These are phyloP conservation scores for Rubroboletus pulcherrimus DNA, from an alignment of 768 basidiomycete species.

Conservation along the genomic window DNA sequence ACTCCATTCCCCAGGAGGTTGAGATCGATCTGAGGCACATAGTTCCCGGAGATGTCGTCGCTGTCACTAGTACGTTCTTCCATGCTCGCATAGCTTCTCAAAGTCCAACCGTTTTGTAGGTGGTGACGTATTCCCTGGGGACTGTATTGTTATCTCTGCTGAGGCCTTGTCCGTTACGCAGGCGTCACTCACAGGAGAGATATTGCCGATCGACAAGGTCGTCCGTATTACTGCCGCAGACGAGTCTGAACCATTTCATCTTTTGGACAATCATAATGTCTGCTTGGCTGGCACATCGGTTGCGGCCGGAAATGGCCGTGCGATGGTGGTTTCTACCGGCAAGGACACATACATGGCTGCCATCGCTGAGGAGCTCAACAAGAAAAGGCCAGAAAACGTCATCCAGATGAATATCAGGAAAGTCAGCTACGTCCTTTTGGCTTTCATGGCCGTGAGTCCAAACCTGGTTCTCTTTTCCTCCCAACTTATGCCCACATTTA, in stretches of 20 bases:
- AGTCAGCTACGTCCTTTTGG: constrained; percentile 31
- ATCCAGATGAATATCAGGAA: constrained; percentile 33
- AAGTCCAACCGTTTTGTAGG: constrained; percentile 13
- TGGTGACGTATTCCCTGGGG: constrained; percentile 36
- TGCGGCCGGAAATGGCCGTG: constrained; percentile 31
- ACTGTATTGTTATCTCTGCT: constrained; percentile 32
- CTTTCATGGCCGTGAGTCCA: constrained; percentile 27
- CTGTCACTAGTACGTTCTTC: constrained; percentile 26
- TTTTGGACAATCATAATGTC: constrained; percentile 32
- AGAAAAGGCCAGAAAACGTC: constrained; percentile 31
- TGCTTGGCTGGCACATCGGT: constrained; percentile 36
- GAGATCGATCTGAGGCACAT: constrained; percentile 31
- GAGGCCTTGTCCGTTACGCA: constrained; percentile 33
- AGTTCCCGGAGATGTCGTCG: constrained; percentile 33
- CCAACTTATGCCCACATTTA: not conserved
- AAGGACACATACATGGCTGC: constrained; percentile 34
- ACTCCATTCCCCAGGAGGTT: constrained; percentile 20
- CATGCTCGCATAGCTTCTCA: not conserved
- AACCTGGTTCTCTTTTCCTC: not conserved
- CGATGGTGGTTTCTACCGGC: constrained; percentile 30
- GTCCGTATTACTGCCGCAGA: constrained; percentile 13
- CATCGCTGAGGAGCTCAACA: constrained; percentile 33
- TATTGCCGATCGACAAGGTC: constrained; percentile 33
- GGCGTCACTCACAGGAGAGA: constrained; percentile 36
- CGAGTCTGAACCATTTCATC: constrained; percentile 22